Evolutionary conservation across 768 basidiomycete species (phyloP), one percentile per base, ranked within the genome.

Genomic region (Leccinum imitatum): DNA sequence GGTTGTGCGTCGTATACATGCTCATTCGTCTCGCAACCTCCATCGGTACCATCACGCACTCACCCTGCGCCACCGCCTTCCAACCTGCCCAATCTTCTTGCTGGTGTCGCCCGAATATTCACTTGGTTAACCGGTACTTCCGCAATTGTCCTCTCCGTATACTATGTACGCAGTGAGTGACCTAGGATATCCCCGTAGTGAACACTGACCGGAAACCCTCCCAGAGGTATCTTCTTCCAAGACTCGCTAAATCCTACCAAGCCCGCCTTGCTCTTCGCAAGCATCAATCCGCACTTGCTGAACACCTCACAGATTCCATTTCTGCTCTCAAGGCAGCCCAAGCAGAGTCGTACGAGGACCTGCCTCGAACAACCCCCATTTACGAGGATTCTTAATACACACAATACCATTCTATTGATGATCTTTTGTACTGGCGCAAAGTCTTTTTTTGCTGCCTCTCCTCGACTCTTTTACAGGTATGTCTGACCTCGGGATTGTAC

Each of bases 41-140:
- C 87, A 9, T 58, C 71, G 5, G 73, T 92, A 37, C 90, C 90
- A 19, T 88, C 90, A 0, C 81, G 88, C 63, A 85, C 86, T 52
- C 91, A 92, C 65, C 90, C 90, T 4, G 83, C 82, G 60, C 81
- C 78, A 11, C 82, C 85, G 6, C 89, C 89, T 3, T 91, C 90
- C 3, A 84, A 82, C 65, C 73, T 92, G 2, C 89, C 89, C 0
- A 78, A 79, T 50, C 78, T 91, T 41, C 74, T 92, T 17, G 70
- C 85, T 11, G 89, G 86, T 3, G 72, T 86, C 17, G 73, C 77
- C 25, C 81, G 87, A 46, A 72, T 90, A 19, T 80, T 88, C 53
- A 75, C 76, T 6, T 92, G 89, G 91, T 67, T 89, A 57, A 77
- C 81, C 2, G 87, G 90, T 6, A 81, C 87, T 10, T 85, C 87